Conservation (phyloP, 176 grass and related monocot genomes). For the Ensete ventricosum region DNA sequence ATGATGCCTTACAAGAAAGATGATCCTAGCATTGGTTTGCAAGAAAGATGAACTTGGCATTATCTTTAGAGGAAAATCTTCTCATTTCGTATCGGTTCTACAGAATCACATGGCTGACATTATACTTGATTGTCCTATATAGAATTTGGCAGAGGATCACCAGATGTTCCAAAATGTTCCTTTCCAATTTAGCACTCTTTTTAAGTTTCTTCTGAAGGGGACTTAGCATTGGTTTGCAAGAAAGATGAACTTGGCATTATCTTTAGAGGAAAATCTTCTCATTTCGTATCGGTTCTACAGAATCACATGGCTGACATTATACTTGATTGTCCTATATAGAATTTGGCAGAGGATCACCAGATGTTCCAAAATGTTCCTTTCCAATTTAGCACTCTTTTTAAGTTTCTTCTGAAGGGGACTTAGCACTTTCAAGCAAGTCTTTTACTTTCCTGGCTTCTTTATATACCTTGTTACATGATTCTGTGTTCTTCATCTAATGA, state of each 20-base stretch:
- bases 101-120: neutral
- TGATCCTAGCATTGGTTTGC: constrained; percentile 8
- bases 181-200: constrained; percentile 13
- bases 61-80: neutral
- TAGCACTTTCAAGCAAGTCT: neutral
- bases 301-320: neutral
- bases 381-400: constrained; percentile 11
- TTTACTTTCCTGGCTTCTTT: neutral
- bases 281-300: neutral
- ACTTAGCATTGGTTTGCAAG: too few relatives aligned
- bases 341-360: neutral
- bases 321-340: neutral
- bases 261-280: constrained; percentile 1
- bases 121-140: neutral
- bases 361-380: neutral
- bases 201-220: neutral
- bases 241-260: neutral
- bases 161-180: neutral
- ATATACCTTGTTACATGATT: constrained; percentile 3
- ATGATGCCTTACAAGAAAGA: constrained; percentile 29
- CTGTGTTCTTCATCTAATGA: constrained; percentile 32
- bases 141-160: neutral
- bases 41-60: constrained; percentile 25
- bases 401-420: neutral
- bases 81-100: neutral